A percentile compares a stretch with the other conserved stretches of the same genome.
Conservation (phyloP, 352 stramenopile genomes). For the Thraustochytrium sp. region DNA sequence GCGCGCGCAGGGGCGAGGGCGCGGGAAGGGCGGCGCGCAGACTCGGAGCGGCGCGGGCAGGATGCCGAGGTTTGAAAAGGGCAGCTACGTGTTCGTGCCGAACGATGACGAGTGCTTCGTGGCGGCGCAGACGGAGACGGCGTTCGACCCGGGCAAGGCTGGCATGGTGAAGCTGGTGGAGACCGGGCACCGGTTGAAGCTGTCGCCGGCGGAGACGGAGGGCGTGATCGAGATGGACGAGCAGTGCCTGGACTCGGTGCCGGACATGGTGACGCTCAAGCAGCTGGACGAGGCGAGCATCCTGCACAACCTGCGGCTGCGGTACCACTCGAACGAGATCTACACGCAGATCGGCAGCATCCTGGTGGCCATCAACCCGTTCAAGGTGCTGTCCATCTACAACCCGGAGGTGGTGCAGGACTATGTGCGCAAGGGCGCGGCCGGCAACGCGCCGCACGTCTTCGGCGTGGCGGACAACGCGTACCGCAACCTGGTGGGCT, state of each 20-base stretch:
- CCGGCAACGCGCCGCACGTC: constrained; percentile 69
- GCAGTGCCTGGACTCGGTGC: constrained; percentile 29
- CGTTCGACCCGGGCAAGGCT: constrained; percentile 42
- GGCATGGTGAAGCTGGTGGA: constrained; percentile 40
- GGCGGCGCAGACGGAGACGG: constrained; percentile 18
- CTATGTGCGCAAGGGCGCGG: constrained; percentile 20
- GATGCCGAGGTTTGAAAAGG: constrained; percentile 10
- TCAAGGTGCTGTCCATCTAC: constrained; percentile 49
- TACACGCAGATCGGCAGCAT: constrained; percentile 45
- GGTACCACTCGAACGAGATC: constrained; percentile 49
- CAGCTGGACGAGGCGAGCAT: constrained; percentile 58
- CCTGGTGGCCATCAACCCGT: constrained; percentile 52
- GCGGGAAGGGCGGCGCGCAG: neutral
- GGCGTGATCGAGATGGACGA: constrained; percentile 37
- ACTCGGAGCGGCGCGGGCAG: neutral
- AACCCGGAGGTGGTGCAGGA: constrained; percentile 27
- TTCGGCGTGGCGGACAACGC: constrained; percentile 64
- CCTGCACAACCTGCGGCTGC: constrained; percentile 50
- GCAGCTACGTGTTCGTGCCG: constrained; percentile 31
- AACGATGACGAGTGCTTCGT: constrained; percentile 7
- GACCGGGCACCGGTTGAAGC: neutral
- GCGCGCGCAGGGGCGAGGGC: neutral
- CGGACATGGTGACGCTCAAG: constrained; percentile 55
- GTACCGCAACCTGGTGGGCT: constrained; percentile 39
- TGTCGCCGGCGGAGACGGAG: neutral